Percentiles rank a stretch among this genome's conserved stretches.
Conservation (phyloP, 1,284 basidiomycete genomes). For the Neolentinus lepideus region DNA sequence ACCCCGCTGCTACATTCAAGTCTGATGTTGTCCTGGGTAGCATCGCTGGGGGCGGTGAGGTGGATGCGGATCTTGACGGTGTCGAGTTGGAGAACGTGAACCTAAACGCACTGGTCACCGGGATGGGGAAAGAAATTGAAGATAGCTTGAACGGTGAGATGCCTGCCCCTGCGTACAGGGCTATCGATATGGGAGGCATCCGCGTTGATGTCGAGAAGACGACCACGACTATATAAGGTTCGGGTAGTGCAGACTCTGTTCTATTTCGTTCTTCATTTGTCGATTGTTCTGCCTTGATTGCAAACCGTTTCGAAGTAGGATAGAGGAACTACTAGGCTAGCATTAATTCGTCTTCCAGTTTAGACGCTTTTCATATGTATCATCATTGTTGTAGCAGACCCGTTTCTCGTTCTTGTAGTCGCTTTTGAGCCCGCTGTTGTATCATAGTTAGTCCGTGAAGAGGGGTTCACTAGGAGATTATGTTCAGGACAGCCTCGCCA, state of each 20-base stretch:
- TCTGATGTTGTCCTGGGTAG: neutral
- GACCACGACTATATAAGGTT: slow-evolving; percentile 25
- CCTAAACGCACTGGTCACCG: neutral
- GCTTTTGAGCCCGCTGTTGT: neutral
- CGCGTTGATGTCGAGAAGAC: slow-evolving; percentile 62
- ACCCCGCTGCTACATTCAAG: neutral
- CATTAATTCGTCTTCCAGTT: neutral
- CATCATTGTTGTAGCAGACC: neutral
- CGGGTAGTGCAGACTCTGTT: neutral
- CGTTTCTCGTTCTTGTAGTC: neutral
- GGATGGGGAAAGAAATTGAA: slow-evolving; percentile 39
- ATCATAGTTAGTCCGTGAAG: no score
- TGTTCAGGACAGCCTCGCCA: no score
- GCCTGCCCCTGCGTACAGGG: slow-evolving; percentile 19
- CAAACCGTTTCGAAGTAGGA: neutral
- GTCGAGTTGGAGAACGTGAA: slow-evolving; percentile 2
- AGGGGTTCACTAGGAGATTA: no score
- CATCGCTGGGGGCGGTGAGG: neutral
- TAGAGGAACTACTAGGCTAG: neutral
- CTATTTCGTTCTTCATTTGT: neutral
- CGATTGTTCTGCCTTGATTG: neutral
- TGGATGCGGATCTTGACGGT: neutral
- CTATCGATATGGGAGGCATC: slow-evolving; percentile 41
- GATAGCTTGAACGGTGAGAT: slow-evolving; percentile 28
- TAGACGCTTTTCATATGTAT: neutral